Percentiles rank a stretch among this genome's conserved stretches.
These are phyloP conservation scores for Blumeria graminis DNA, from an alignment of 2,329 filamentous ascomycete species.

Conservation along the genomic window DNA sequence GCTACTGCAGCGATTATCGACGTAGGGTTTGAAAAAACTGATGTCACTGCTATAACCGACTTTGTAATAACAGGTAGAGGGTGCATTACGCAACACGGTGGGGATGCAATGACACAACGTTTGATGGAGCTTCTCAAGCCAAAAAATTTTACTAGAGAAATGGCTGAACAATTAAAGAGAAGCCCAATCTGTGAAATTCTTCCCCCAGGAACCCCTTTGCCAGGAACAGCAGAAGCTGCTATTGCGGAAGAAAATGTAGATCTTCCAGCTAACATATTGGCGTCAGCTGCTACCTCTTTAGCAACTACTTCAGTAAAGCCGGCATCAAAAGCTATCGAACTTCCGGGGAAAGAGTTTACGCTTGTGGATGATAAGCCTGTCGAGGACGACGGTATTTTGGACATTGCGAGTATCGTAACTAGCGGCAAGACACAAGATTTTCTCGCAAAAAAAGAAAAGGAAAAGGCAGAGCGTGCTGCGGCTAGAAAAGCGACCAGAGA, in stretches of 20 bases:
- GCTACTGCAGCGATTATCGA: conserved; percentile 69
- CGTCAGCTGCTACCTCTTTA: conserved; percentile 12
- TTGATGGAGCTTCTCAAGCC: conserved; percentile 40
- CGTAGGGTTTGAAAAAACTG: conserved; percentile 76
- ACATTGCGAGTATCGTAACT: conserved; percentile 66
- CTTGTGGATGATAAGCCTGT: conserved; percentile 16
- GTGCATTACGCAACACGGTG: conserved; percentile 44
- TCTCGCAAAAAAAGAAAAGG: conserved; percentile 58
- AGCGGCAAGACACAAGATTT: conserved; percentile 65
- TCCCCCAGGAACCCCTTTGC: conserved; percentile 24
- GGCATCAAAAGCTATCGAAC: conserved; percentile 15
- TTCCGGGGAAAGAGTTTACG: conserved; percentile 13
- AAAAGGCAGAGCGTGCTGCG: conserved; percentile 42
- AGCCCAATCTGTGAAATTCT: conserved; percentile 43
- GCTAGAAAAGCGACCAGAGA: conserved; percentile 36
- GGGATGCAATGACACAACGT: conserved; percentile 61
- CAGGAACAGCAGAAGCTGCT: conserved; percentile 25
- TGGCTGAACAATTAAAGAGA: conserved; percentile 47
- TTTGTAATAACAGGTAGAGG: conserved; percentile 46
- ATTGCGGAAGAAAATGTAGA: conserved; percentile 9
- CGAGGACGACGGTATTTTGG: conserved; percentile 49
- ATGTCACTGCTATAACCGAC: conserved; percentile 75
- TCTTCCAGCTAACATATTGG: conserved; percentile 13
- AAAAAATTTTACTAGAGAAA: conserved; percentile 35
- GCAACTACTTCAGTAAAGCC: conserved; percentile 16